These are phyloP conservation scores for Gossypium raimondii DNA, from an alignment of 345 rosid genomes.

Conservation along the genomic window DNA sequence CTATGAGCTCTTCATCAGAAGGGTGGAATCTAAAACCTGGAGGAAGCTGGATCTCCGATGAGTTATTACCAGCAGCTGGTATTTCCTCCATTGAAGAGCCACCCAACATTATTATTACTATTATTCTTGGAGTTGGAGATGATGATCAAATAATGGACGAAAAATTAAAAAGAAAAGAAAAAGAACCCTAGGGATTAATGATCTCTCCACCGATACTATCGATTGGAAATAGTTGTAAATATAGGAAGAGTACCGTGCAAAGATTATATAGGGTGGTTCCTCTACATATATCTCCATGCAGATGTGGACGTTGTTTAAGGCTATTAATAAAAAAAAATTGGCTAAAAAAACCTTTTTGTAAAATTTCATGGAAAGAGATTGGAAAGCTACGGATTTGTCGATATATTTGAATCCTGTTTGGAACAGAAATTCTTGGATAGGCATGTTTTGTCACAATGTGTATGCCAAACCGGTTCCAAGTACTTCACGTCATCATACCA, in stretches of 20 bases:
- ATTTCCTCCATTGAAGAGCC: slow-evolving; percentile 25
- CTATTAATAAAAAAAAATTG: background rate
- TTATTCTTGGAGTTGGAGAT: background rate
- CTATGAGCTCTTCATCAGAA: slow-evolving; percentile 47
- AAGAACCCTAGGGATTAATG: slow-evolving; percentile 11
- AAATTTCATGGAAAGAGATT: slow-evolving; percentile 13
- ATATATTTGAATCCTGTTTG: background rate
- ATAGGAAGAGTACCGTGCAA: slow-evolving; percentile 12
- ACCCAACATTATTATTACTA: slow-evolving; percentile 9
- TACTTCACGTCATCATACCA: background rate
- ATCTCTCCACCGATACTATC: slow-evolving; percentile 16
- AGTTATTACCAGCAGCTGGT: background rate
- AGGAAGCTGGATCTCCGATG: slow-evolving; percentile 31
- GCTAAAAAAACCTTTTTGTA: background rate
- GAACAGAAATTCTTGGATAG: background rate
- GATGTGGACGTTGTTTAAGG: slow-evolving; percentile 4
- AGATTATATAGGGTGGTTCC: slow-evolving; percentile 18
- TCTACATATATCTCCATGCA: background rate
- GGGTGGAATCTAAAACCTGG: slow-evolving; percentile 53
- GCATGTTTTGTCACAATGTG: background rate
- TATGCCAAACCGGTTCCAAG: background rate
- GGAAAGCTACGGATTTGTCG: slow-evolving; percentile 27
- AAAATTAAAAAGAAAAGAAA: background rate
- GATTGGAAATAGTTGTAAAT: slow-evolving; percentile 8
- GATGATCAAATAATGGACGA: background rate